A percentile compares a stretch with the other conserved stretches of the same genome.
Evolutionary conservation across 2,329 filamentous ascomycete species (phyloP).

Genomic region (Cryphonectria radicalis): DNA sequence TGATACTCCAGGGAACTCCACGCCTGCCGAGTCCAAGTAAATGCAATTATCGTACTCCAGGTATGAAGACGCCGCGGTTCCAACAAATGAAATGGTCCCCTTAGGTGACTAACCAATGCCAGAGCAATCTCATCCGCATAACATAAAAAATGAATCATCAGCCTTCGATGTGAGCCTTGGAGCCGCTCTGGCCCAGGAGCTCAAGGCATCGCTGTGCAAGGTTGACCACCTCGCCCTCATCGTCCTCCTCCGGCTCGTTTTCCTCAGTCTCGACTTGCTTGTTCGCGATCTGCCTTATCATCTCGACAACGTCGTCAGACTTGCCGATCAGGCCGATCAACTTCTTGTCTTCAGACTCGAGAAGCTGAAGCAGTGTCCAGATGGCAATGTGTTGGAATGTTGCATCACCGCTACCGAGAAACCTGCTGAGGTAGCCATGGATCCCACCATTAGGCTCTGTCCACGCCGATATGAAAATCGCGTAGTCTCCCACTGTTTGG

Average conservation of each 20-base stretch:
- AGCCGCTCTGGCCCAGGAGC: slow-evolving; percentile 74
- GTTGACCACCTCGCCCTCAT: slow-evolving; percentile 90
- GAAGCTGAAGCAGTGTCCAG: slow-evolving; percentile 93
- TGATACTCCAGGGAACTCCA: slow-evolving; percentile 50
- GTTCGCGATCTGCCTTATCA: slow-evolving; percentile 90
- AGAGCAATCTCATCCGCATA: slow-evolving; percentile 15
- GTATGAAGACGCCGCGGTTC: slow-evolving; percentile 31
- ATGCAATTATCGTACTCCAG: slow-evolving; percentile 40
- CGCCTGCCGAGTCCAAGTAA: slow-evolving; percentile 44
- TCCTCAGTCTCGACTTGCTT: slow-evolving; percentile 88
- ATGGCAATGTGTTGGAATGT: slow-evolving; percentile 99
- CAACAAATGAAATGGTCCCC: slow-evolving; percentile 20
- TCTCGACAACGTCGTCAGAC: slow-evolving; percentile 87
- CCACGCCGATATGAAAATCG: slow-evolving; percentile 95
- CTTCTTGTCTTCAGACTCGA: slow-evolving; percentile 91
- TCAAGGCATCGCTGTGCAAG: slow-evolving; percentile 90
- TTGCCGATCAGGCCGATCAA: slow-evolving; percentile 88
- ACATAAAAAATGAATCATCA: slow-evolving; percentile 43
- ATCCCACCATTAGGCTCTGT: slow-evolving; percentile 90
- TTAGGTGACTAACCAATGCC: slow-evolving; percentile 23
- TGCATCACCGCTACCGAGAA: slow-evolving; percentile 90
- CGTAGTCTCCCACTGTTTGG: slow-evolving; percentile 84
- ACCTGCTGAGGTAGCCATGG: slow-evolving; percentile 90
- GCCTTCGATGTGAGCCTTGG: slow-evolving; percentile 83
- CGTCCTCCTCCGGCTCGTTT: slow-evolving; percentile 84